Evolutionary conservation across 768 basidiomycete genomes (phyloP).

Genomic region (Suillus sp.): DNA sequence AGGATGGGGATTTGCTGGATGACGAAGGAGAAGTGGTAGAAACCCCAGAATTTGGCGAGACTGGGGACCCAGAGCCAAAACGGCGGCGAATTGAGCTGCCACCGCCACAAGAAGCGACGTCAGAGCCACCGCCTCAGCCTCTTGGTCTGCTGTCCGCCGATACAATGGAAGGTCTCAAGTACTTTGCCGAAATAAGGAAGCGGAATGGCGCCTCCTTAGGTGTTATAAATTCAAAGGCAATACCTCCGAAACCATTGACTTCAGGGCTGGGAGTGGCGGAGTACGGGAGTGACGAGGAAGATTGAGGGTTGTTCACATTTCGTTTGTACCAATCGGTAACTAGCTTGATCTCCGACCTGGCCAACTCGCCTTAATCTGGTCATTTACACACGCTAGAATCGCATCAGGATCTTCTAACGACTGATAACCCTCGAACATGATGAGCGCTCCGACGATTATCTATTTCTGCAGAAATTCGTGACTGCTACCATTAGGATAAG

Average conservation of each 20-base stretch:
- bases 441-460: not conserved
- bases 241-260: conserved; percentile 33
- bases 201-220: conserved; percentile 46
- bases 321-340: conserved; percentile 4
- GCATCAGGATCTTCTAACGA: not conserved
- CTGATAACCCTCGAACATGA: not conserved
- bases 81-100: conserved; percentile 36
- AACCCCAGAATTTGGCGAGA: conserved; percentile 32
- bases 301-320: conserved; percentile 26
- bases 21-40: conserved; percentile 40
- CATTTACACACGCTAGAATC: not conserved
- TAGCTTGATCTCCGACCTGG: not conserved
- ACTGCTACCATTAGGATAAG: not conserved
- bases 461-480: not conserved
- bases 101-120: conserved; percentile 29
- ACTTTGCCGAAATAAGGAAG: conserved; percentile 86
- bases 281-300: conserved; percentile 79
- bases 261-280: conserved; percentile 65
- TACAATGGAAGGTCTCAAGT: conserved; percentile 87
- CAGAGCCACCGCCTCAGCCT: conserved; percentile 39
- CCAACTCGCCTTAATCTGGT: not conserved
- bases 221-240: conserved; percentile 20
- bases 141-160: conserved; percentile 76
- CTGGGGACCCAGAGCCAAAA: conserved; percentile 41
- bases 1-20: conserved; percentile 64